A percentile compares a stretch with the other conserved stretches of the same genome.
Evolutionary conservation across 495 filamentous ascomycete species (phyloP).

Genomic region (Penicillium roqueforti): DNA sequence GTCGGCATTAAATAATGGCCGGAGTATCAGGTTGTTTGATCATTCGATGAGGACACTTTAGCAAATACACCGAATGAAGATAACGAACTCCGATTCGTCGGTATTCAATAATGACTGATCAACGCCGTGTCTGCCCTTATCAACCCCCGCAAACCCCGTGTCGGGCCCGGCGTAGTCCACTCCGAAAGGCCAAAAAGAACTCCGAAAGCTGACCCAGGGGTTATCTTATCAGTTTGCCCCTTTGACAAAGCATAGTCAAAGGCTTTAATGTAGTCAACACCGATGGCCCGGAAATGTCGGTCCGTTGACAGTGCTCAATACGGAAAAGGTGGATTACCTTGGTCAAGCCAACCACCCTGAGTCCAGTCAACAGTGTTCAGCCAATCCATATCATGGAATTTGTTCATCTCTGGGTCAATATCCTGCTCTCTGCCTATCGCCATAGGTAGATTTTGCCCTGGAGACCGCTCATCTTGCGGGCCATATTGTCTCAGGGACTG

Average conservation of each 20-base stretch:
- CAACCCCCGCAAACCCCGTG: background rate
- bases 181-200: background rate
- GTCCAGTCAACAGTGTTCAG: background rate
- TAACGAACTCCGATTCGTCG: background rate
- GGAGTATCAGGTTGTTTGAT: background rate
- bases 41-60: background rate
- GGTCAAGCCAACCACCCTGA: background rate
- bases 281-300: background rate
- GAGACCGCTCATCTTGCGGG: background rate
- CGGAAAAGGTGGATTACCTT: too few relatives aligned
- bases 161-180: background rate
- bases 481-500: background rate
- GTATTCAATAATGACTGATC: background rate
- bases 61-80: background rate
- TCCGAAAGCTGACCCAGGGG: background rate
- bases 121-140: background rate
- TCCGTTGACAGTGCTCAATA: background rate
- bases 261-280: background rate
- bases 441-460: background rate
- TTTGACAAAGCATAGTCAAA: background rate
- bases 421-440: background rate
- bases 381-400: background rate
- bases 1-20: background rate
- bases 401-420: background rate
- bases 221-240: background rate